A percentile compares a stretch with the other conserved stretches of the same genome.
phyloP scores from a whole-genome alignment of 1,284 basidiomycete species.

The Ganoderma lingzhi region DNA sequence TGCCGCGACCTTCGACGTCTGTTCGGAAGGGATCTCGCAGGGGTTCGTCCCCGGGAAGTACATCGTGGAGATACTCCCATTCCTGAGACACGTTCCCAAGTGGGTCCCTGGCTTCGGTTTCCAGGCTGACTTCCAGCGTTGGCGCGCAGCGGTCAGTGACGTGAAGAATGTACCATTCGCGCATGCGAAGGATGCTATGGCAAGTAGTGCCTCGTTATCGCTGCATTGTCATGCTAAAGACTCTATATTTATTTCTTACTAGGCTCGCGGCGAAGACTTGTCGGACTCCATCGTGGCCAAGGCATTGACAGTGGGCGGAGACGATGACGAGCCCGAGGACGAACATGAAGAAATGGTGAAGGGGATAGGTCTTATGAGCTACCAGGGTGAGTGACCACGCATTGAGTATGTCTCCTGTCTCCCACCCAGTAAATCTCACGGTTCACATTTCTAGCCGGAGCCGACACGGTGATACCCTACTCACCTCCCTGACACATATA shows the following conservation, averaged over 20 bases:
- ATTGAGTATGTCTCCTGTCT: no score
- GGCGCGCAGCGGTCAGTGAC: conserved; percentile 12
- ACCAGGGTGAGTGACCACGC: neutral
- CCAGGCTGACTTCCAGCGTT: conserved; percentile 3
- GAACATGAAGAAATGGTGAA: neutral
- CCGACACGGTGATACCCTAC: neutral
- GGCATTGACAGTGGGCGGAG: neutral
- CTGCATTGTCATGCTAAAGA: neutral
- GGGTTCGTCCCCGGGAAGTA: conserved; percentile 15
- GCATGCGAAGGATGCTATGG: conserved; percentile 10
- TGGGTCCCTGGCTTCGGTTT: conserved; percentile 22
- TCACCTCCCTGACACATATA: neutral
- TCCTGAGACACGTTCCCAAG: conserved; percentile 32
- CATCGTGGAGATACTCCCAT: conserved; percentile 31
- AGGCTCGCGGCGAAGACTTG: neutral
- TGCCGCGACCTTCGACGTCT: conserved; percentile 3
- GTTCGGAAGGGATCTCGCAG: neutral
- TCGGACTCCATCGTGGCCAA: neutral
- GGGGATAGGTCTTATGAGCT: neutral
- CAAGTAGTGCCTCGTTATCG: neutral
- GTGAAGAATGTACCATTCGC: conserved; percentile 21
- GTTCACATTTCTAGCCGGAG: neutral
- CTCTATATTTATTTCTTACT: neutral
- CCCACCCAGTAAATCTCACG: neutral
- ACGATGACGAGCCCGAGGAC: neutral